Conservation (phyloP, 2,329 filamentous ascomycete genomes). For the Diaporthe sp. region DNA sequence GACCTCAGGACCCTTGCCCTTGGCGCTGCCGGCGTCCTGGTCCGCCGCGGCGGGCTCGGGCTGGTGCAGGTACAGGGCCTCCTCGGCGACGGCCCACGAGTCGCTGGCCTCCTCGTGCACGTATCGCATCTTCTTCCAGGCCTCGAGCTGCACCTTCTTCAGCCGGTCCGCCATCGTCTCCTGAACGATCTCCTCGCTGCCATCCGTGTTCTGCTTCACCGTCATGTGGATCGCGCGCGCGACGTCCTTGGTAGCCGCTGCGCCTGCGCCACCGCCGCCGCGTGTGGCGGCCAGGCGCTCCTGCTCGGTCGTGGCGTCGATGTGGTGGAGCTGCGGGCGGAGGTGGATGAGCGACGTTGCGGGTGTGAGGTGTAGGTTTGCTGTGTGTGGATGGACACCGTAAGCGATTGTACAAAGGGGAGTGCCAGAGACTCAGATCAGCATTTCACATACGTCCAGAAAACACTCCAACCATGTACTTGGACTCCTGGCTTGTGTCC, state of each 20-base stretch:
- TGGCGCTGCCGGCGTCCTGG: slow-evolving; percentile 34
- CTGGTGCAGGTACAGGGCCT: slow-evolving; percentile 73
- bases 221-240: slow-evolving; percentile 89
- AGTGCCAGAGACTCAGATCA: background rate
- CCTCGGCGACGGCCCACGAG: slow-evolving; percentile 82
- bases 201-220: slow-evolving; percentile 81
- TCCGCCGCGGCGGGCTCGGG: slow-evolving; percentile 36
- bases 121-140: slow-evolving; percentile 85
- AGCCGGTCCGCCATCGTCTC: slow-evolving; percentile 84
- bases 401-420: background rate
- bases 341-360: slow-evolving; percentile 88
- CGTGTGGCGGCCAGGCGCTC: slow-evolving; percentile 65
- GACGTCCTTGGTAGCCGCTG: slow-evolving; percentile 54
- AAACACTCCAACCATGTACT: slow-evolving; percentile 96
- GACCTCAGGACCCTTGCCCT: slow-evolving; percentile 44
- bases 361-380: slow-evolving; percentile 88
- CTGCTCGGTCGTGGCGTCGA: slow-evolving; percentile 86
- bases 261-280: slow-evolving; percentile 53
- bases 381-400: slow-evolving; percentile 56
- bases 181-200: slow-evolving; percentile 72
- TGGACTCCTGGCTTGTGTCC: slow-evolving; percentile 73
- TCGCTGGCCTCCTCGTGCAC: slow-evolving; percentile 83
- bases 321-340: slow-evolving; percentile 91
- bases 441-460: slow-evolving; percentile 70
- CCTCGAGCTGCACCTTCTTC: slow-evolving; percentile 83